Base-by-base conservation (phyloP, 495 filamentous ascomycete species). In the Penicillium parvum region DNA sequence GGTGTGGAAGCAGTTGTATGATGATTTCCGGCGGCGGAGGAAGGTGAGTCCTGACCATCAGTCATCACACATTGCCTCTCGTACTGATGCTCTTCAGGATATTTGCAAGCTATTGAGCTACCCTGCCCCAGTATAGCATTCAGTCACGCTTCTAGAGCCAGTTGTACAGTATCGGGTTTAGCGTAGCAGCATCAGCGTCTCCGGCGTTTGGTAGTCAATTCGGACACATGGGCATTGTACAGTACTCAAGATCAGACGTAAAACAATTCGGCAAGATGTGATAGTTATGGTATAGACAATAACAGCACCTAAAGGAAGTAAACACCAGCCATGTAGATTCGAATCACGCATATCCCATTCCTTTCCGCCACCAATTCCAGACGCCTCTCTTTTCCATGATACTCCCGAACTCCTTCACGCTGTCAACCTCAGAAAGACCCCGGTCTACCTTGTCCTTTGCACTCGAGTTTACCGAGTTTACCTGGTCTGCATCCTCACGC, bases 1-100 rank as follows among this genome's bases (percentile, higher is more conserved):
- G 39, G 64, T 86, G 0, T 89, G 85, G 85, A 78, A 78, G 60
- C 65, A 71, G n/a, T 59, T 88, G 36, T 90, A 87, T 65, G 67
- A 76, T 41, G 81, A 86, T 52, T 90, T 86, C 52, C 64, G 74
- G 21, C 56, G 70, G 33, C 68, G 76, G 45, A 68, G 85, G 52
- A 77, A 77, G 72, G 82, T 82, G 52, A 19, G 71, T 64, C n/a
- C 0, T 14, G 0, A 11, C n/a, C 8, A 9, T 2, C 7, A 26
- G 15, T 25, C 16, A 7, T 1, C 11, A 9, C 17, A 10, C 17
- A 8, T 27, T n/a, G 12, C 11, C n/a, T 11, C 7, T 28, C 18
- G 25, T 27, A 34, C 38, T 53, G 29, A 49, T 18, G 21, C 28
- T 10, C 21, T 34, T 4, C 29, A 74, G 70, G 71, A 75, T 33